These are phyloP conservation scores for Linnemannia elongata DNA, from an alignment of 192 early-diverging fungal species.

Conservation along the genomic window DNA sequence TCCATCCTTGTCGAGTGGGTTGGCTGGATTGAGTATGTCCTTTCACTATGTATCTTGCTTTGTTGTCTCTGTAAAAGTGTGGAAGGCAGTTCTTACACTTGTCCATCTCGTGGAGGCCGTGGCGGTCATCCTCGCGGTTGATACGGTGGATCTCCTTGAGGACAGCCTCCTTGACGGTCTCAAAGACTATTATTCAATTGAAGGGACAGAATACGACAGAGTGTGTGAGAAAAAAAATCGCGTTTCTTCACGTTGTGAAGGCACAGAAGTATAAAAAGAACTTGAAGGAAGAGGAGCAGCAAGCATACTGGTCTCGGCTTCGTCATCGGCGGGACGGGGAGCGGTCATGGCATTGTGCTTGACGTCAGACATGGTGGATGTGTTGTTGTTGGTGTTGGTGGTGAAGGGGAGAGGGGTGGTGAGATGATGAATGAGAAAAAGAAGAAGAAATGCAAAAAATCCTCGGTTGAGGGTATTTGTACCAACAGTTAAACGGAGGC, in stretches of 20 bases:
- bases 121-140: constrained; percentile 44
- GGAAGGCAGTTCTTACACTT: constrained; percentile 35
- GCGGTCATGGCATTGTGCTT: constrained; percentile 60
- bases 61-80: background rate
- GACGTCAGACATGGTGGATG: constrained; percentile 60
- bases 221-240: constrained; percentile 16
- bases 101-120: constrained; percentile 65
- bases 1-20: background rate
- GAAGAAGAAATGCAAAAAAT: background rate
- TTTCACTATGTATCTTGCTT: background rate
- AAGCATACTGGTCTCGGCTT: constrained; percentile 43
- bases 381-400: background rate
- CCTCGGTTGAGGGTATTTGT: background rate
- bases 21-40: background rate
- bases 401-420: background rate
- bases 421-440: background rate
- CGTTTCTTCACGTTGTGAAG: background rate
- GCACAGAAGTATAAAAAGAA: background rate
- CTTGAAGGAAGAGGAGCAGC: background rate
- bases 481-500: background rate
- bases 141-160: constrained; percentile 58
- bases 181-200: constrained; percentile 54
- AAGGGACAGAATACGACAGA: background rate
- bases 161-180: constrained; percentile 55
- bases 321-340: constrained; percentile 57